These are phyloP conservation scores for Clarireedia homoeocarpa DNA, from an alignment of 2,329 filamentous ascomycete species.

Conservation along the genomic window DNA sequence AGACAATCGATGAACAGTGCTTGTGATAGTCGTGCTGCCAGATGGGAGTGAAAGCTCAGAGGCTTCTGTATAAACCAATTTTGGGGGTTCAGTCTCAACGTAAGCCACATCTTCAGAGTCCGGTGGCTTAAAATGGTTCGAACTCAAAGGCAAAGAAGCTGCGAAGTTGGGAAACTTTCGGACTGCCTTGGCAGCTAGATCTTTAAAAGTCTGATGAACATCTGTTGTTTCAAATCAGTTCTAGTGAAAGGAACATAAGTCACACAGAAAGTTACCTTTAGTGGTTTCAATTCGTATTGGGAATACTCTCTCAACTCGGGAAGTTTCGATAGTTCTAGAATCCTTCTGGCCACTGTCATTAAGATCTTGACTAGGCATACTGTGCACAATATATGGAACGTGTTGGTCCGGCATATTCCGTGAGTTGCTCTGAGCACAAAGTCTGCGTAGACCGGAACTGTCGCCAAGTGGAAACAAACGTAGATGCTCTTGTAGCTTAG, in stretches of 20 bases:
- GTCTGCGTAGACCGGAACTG: too few relatives aligned
- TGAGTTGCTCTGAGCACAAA: not conserved
- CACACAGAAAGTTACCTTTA: not conserved
- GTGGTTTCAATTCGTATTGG: constrained; percentile 8
- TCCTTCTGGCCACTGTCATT: not conserved
- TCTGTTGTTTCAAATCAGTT: not conserved
- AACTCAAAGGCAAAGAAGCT: not conserved
- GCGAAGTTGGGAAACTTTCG: not conserved
- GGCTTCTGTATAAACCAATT: not conserved
- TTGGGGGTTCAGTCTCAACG: not conserved
- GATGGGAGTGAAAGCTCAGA: not conserved
- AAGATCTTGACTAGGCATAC: not conserved
- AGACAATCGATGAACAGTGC: not conserved
- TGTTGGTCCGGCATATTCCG: not conserved
- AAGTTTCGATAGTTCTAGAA: not conserved
- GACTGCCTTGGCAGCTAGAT: not conserved
- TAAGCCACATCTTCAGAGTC: not conserved
- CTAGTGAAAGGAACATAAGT: not conserved
- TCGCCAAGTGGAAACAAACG: too few relatives aligned
- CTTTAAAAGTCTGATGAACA: not conserved
- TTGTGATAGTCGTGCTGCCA: not conserved
- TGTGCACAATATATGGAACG: not conserved
- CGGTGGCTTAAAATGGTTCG: not conserved
- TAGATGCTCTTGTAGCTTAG: too few relatives aligned
- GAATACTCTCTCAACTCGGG: constrained; percentile 6